Base-by-base conservation (phyloP, 179 eudicot species). In the Beta corolliflora region DNA sequence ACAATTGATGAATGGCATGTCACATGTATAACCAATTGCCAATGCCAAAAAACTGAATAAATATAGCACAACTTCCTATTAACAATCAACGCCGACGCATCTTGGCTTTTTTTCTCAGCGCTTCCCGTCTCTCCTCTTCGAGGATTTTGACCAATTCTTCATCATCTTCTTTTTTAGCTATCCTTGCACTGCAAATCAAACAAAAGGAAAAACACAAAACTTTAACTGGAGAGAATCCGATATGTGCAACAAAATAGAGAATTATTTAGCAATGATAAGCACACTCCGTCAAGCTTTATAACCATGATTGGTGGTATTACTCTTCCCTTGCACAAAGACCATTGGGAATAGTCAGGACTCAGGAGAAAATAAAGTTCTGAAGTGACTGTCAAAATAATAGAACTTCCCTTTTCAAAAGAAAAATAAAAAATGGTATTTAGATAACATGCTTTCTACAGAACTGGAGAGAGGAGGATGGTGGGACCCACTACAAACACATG, bases 41-140 rank as follows among this genome's bases (percentile, higher is more conserved):
- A 74, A 54, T 23, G 77, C 63, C 77, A 36, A 55, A 19, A 36
- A 55, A 56, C 48, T 29, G 77, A 56, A 75, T 56, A 75, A 54
- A 75, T 75, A 54, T 10, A 73, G 65, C 66, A 36, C 52, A 19
- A 36, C 7, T 56, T 56, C 21, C 66, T 48, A 15, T 25, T 73
- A n/a, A 41, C 9, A 10, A 67, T 80, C 88, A 85, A 48, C 82
- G 78, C 19, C 58, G 87, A 41, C 95, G 93, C 90, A 84, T 88
- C 88, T 87, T 84, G 3, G 87, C 87, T 77, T 78, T 29, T 55
- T 75, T 93, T 83, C 89, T 88, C 83, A 86, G 50, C 81, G 79
- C 76, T 59, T 92, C 94, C 46, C 77, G 88, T 80, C 90, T 90
- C 60, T 91, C 97, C 75, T 93, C 97, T 84, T 91, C 97, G 81